Base-by-base conservation (phyloP, 768 basidiomycete species). In the Suillus subluteus region DNA sequence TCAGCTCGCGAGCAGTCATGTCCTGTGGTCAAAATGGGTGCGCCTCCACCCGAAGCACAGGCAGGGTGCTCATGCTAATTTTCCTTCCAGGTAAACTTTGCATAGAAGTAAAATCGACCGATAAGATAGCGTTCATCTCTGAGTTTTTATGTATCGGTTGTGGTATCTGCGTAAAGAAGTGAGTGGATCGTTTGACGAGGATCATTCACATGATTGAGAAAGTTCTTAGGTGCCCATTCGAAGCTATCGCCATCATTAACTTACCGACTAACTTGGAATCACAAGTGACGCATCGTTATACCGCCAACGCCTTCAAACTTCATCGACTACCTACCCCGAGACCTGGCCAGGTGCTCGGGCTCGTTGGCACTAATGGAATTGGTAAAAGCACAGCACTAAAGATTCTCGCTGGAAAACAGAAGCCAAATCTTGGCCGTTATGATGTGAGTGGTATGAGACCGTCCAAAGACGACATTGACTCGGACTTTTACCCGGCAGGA, bases 91-190 rank as follows among this genome's bases (percentile, higher is more conserved):
- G 98, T 21, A 98, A 98, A 80, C 84, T 99, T 30, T 99, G 98
- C 83, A 99, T 99, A 72, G 98, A 99, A 81, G 98, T 99, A 70
- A 96, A 95, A 78, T 78, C 97, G 16, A 87, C 89, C 9, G 96
- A 98, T 82, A 98, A 98, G 84, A 98, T 99, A 79, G 92, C 98
- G 2, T 98, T 96, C 86, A 93, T 99, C 81, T 99, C 98, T 35
- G 98, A 99, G 78, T 96, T 97, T 77, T 84, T 99, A 64, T 99
- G 98, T 78, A 99, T 99, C 68, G 98, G 98, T 73, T 99, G 98
- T 79, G 98, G 98, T 92, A 99, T 99, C 74, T 99, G 98, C 78
- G 96, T 98, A 41, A 98, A 99, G 82, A 99, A 98, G 97, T 98
- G 74, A 76, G 91, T 81, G 40, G 26, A 35, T 59, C 41, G 21